Conservation (phyloP, 768 basidiomycete species). For the Leccinum incarnatum region DNA sequence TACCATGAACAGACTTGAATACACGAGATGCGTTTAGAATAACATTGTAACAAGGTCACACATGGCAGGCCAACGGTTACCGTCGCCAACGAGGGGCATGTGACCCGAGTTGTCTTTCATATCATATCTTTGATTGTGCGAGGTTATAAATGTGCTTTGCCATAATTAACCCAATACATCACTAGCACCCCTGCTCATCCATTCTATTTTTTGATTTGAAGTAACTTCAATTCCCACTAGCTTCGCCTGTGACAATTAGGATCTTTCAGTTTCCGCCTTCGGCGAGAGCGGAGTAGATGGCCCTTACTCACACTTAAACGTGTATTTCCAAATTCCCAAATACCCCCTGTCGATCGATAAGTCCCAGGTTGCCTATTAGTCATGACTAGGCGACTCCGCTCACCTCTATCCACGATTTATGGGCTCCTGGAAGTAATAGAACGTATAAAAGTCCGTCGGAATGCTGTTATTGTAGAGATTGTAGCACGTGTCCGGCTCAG, state of each 20-base stretch:
- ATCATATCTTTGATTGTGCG: too few relatives aligned
- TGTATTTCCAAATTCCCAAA: not conserved
- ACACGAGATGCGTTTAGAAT: too few relatives aligned
- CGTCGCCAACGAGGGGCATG: too few relatives aligned
- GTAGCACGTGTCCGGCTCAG: not conserved
- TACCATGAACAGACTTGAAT: too few relatives aligned
- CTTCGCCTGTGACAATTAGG: not conserved
- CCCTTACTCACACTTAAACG: not conserved
- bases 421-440: not conserved
- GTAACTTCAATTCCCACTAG: not conserved
- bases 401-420: not conserved
- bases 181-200: too few relatives aligned
- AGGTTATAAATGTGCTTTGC: too few relatives aligned
- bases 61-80: too few relatives aligned
- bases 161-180: too few relatives aligned
- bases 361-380: not conserved
- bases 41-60: too few relatives aligned
- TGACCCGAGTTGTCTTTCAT: too few relatives aligned
- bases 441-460: not conserved
- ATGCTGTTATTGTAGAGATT: not conserved
- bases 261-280: not conserved
- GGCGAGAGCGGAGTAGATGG: not conserved
- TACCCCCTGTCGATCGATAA: not conserved
- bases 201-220: not conserved
- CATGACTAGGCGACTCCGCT: not conserved